phyloP scores from a whole-genome alignment of 768 basidiomycete genomes.

The Auricularia cornea region DNA sequence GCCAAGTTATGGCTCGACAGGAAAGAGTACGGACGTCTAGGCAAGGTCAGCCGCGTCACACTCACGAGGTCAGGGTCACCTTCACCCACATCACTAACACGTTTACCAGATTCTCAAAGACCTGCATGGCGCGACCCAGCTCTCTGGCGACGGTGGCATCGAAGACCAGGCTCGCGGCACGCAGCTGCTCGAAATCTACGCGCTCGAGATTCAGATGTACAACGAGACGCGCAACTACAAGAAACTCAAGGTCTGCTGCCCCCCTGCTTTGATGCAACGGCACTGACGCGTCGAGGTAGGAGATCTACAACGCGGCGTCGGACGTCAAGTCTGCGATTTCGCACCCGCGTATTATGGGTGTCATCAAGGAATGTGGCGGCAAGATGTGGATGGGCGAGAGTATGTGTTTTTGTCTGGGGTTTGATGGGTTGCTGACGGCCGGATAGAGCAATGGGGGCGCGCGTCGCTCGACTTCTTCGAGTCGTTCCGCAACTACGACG shows the following conservation, averaged over 20 bases:
- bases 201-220: conserved; percentile 99
- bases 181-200: conserved; percentile 91
- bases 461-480: conserved; percentile 99
- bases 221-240: conserved; percentile 93
- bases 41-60: conserved; percentile 54
- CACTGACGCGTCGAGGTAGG: conserved; percentile 36
- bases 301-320: conserved; percentile 94
- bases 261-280: too few relatives aligned
- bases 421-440: neutral
- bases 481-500: conserved; percentile 97
- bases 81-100: neutral
- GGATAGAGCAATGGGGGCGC: conserved; percentile 84
- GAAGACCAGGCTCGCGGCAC: conserved; percentile 87
- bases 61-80: neutral
- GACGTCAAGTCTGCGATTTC: conserved; percentile 93
- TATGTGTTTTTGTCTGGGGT: conserved; percentile 25
- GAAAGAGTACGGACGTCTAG: conserved; percentile 78
- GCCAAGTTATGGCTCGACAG: conserved; percentile 97
- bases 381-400: conserved; percentile 99
- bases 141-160: conserved; percentile 57
- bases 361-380: conserved; percentile 97
- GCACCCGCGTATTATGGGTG: conserved; percentile 96
- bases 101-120: conserved; percentile 61
- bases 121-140: conserved; percentile 56
- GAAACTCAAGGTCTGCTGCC: conserved; percentile 58